Conservation (phyloP, 2,329 filamentous ascomycete species). For the Fusarium floridanum region DNA sequence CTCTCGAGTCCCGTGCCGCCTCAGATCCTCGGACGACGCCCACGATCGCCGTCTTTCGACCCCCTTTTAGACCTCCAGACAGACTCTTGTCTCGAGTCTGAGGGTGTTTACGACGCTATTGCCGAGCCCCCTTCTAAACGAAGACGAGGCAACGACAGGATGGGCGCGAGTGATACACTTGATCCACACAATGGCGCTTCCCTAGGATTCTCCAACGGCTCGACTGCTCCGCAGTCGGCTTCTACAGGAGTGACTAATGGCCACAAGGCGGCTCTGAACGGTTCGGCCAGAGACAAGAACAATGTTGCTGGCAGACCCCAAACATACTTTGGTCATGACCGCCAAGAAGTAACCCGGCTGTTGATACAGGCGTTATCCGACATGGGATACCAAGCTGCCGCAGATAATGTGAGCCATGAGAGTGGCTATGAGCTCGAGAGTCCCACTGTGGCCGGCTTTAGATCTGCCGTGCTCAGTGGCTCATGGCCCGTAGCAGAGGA, state of each 20-base stretch:
- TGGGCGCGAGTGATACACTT: constrained; percentile 67
- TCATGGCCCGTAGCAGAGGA: constrained; percentile 88
- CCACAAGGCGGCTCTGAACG: constrained; percentile 66
- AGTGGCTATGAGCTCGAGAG: constrained; percentile 92
- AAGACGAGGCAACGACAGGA: constrained; percentile 74
- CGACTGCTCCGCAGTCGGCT: constrained; percentile 51
- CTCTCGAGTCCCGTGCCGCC: constrained; percentile 46
- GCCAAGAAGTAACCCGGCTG: constrained; percentile 92
- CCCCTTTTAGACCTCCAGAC: constrained; percentile 49
- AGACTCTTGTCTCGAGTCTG: constrained; percentile 41
- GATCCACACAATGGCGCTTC: constrained; percentile 69
- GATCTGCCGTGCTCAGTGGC: constrained; percentile 82
- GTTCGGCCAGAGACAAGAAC: constrained; percentile 56
- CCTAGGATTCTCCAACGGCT: constrained; percentile 55
- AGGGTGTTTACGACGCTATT: constrained; percentile 31
- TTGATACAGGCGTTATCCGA: constrained; percentile 92
- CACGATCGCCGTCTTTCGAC: constrained; percentile 59
- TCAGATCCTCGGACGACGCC: constrained; percentile 68
- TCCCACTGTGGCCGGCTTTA: constrained; percentile 86
- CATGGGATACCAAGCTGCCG: constrained; percentile 86
- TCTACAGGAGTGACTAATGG: constrained; percentile 59
- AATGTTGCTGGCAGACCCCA: constrained; percentile 25
- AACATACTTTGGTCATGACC: constrained; percentile 84
- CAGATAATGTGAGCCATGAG: constrained; percentile 79
- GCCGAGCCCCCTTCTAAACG: constrained; percentile 53